These are phyloP conservation scores for Talinum fruticosum DNA, from an alignment of 148 eudicot genomes.

Conservation along the genomic window DNA sequence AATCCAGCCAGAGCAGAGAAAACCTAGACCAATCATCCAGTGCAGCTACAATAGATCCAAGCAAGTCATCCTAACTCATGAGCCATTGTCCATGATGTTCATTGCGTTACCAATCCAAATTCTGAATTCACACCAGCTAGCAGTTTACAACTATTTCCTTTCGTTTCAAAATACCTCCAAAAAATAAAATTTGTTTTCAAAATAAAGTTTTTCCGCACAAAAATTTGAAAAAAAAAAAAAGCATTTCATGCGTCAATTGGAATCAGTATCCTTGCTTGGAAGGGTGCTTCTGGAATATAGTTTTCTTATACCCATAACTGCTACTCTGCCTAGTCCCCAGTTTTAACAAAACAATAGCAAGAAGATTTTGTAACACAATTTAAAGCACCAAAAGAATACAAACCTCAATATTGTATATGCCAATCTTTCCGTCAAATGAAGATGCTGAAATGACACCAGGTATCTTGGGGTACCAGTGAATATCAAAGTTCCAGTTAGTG, in stretches of 20 bases:
- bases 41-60: no score
- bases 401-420: constrained; percentile 90
- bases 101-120: neutral
- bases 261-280: no score
- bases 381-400: constrained; percentile 21
- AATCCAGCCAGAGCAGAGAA: neutral
- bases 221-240: no score
- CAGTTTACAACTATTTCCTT: neutral
- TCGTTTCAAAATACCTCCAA: no score
- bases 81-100: neutral
- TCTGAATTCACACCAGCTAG: neutral
- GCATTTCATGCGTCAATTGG: no score
- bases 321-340: neutral
- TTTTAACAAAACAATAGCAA: neutral
- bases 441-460: constrained; percentile 98
- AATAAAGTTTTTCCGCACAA: no score
- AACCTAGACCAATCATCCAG: neutral
- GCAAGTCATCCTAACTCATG: neutral
- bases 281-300: no score
- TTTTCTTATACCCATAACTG: neutral
- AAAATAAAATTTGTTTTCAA: no score
- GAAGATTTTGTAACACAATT: neutral
- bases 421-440: constrained; percentile 94
- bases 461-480: constrained; percentile 93
- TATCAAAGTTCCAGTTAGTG: constrained; percentile 88